Percentiles rank a stretch among this genome's conserved stretches.
Evolutionary conservation across 345 rosid species (phyloP).

Genomic region (Citrus trifoliata): DNA sequence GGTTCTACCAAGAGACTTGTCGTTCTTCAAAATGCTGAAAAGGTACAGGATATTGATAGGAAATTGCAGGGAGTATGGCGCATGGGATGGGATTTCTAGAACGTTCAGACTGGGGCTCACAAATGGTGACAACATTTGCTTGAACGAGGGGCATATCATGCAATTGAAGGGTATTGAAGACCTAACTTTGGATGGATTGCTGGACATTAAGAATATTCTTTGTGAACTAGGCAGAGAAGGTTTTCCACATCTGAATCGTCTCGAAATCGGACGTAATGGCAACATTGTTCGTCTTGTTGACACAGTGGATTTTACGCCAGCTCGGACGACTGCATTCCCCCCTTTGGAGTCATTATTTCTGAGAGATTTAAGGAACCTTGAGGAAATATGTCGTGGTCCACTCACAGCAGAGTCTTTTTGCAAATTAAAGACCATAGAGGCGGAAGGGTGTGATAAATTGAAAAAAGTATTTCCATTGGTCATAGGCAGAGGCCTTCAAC

Average conservation of each 20-base stretch:
- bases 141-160: not conserved
- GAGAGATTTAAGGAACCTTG: not conserved
- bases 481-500: no score
- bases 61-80: rapidly evolving
- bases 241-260: constrained; percentile 1
- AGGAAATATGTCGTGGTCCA: constrained; percentile 10
- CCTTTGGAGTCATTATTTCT: not conserved
- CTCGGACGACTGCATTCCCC: not conserved
- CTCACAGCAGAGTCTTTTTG: rapidly evolving
- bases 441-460: no score
- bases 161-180: not conserved
- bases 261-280: not conserved
- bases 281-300: not conserved
- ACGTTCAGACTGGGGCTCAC: rapidly evolving
- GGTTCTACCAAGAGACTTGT: not conserved
- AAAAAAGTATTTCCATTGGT: no score
- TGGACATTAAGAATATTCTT: not conserved
- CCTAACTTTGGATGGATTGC: constrained; percentile 1
- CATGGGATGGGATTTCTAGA: no score
- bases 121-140: not conserved
- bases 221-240: not conserved
- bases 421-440: no score
- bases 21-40: no score
- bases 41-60: no score
- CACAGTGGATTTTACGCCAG: not conserved